These are phyloP conservation scores for Aeschynomene evenia DNA, from an alignment of 306 rosid species.

Conservation along the genomic window DNA sequence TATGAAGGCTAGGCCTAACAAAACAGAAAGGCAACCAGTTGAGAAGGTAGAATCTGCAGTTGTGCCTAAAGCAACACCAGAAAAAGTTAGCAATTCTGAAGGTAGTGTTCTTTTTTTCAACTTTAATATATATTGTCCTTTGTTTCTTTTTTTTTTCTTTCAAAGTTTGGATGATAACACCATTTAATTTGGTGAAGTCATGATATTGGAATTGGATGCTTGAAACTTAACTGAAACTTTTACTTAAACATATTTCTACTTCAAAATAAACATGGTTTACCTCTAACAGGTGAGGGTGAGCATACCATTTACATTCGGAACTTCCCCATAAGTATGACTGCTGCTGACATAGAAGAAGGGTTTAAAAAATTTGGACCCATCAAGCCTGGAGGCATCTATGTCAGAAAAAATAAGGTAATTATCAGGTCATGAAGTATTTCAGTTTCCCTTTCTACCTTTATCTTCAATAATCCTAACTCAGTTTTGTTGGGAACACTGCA, in stretches of 20 bases:
- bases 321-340: conserved; percentile 56
- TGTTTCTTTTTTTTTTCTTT: not conserved
- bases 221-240: not conserved
- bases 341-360: conserved; percentile 55
- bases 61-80: conserved; percentile 47
- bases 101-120: conserved; percentile 41
- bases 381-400: conserved; percentile 72
- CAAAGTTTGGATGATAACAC: not conserved
- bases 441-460: not conserved
- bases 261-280: conserved; percentile 32
- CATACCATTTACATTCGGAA: conserved; percentile 65
- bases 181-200: not conserved
- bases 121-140: not conserved
- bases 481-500: conserved; percentile 4
- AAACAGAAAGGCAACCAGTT: conserved; percentile 37
- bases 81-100: conserved; percentile 39
- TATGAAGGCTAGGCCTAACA: conserved; percentile 43
- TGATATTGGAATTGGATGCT: not conserved
- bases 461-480: conserved; percentile 20
- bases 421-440: conserved; percentile 7
- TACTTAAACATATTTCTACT: conserved; percentile 8
- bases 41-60: conserved; percentile 39
- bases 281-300: conserved; percentile 57
- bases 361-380: conserved; percentile 74
- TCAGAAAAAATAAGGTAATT: conserved; percentile 66